These are phyloP conservation scores for Colletotrichum horii DNA, from an alignment of 2,329 filamentous ascomycete genomes.

Conservation along the genomic window DNA sequence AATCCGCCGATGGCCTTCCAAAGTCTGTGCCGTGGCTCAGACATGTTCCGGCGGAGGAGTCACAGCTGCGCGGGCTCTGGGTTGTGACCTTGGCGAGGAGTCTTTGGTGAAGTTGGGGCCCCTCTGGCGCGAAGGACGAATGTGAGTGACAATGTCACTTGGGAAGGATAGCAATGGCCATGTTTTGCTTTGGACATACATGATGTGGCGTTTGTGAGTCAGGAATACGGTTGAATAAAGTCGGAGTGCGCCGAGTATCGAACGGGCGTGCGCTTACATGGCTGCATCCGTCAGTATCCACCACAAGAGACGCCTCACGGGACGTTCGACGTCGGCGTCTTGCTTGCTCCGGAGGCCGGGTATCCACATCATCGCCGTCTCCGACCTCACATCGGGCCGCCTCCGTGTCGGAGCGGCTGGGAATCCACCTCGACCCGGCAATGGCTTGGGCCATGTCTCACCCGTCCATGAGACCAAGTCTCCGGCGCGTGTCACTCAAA, in stretches of 20 bases:
- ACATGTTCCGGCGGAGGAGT: background rate
- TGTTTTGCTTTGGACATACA: background rate
- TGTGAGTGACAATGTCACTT: background rate
- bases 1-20: background rate
- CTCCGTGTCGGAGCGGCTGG: background rate
- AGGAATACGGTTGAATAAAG: background rate
- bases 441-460: background rate
- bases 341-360: background rate
- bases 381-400: background rate
- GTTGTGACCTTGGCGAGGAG: background rate
- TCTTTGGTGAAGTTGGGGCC: background rate
- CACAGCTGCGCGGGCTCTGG: background rate
- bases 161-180: background rate
- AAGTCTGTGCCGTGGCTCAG: background rate
- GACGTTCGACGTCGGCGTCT: background rate
- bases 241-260: background rate
- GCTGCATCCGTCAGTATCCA: background rate
- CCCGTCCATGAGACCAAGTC: background rate
- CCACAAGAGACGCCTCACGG: background rate
- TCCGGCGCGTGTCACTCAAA: background rate
- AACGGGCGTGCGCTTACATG: background rate
- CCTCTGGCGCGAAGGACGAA: background rate
- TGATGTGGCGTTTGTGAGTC: background rate
- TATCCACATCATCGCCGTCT: background rate
- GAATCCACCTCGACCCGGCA: background rate